phyloP scores from a whole-genome alignment of 2,329 filamentous ascomycete species.

The Penicillium sp. region DNA sequence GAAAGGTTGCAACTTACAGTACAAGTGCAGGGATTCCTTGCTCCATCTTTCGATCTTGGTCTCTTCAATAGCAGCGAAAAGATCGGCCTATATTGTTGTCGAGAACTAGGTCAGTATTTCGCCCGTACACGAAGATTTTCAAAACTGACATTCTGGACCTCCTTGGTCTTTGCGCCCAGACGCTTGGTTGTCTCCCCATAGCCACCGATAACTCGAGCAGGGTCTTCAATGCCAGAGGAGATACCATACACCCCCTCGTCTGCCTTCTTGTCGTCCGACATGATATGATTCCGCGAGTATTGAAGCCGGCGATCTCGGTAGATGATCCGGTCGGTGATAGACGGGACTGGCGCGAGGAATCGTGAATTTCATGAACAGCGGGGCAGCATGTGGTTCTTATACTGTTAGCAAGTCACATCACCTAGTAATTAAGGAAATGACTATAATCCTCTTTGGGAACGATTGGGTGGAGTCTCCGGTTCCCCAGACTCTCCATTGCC shows the following conservation, averaged over 20 bases:
- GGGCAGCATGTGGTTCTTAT: slow-evolving; percentile 22
- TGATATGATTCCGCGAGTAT: slow-evolving; percentile 2
- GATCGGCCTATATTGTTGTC: slow-evolving; percentile 43
- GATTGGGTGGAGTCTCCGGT: slow-evolving; percentile 12
- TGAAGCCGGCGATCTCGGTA: background rate
- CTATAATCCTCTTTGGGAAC: slow-evolving; percentile 7
- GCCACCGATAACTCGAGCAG: slow-evolving; percentile 16
- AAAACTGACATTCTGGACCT: slow-evolving; percentile 43
- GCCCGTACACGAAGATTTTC: no score
- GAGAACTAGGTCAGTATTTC: background rate
- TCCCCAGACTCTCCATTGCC: slow-evolving; percentile 17
- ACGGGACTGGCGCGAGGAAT: slow-evolving; percentile 5
- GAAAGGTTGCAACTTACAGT: slow-evolving; percentile 26
- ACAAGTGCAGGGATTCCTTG: slow-evolving; percentile 31
- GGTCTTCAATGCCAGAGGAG: slow-evolving; percentile 18
- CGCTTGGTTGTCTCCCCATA: slow-evolving; percentile 26
- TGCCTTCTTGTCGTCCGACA: slow-evolving; percentile 23
- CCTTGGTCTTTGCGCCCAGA: slow-evolving; percentile 43
- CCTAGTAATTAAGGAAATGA: slow-evolving; percentile 1
- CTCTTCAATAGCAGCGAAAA: slow-evolving; percentile 51
- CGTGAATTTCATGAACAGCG: slow-evolving; percentile 8
- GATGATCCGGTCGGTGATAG: slow-evolving; percentile 2
- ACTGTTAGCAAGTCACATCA: slow-evolving; percentile 6
- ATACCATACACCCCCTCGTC: slow-evolving; percentile 23
- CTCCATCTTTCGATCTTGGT: slow-evolving; percentile 43